Conservation (phyloP, 306 rosid species). For the Luffa acutangula region DNA sequence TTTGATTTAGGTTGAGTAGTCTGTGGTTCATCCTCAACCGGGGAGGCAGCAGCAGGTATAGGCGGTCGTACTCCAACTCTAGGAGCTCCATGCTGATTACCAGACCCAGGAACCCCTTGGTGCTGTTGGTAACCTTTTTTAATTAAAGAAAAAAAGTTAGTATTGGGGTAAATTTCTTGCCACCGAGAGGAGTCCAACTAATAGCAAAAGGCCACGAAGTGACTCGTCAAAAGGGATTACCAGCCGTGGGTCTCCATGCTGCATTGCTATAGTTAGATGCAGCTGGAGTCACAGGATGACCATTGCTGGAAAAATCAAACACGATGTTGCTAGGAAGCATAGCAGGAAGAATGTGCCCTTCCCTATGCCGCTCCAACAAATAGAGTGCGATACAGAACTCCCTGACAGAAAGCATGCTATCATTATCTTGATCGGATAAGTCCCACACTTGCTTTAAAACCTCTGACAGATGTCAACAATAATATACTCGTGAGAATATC, state of each 20-base stretch:
- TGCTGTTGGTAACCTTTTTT: constrained; percentile 58
- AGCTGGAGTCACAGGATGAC: constrained; percentile 36
- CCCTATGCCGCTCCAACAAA: constrained; percentile 92
- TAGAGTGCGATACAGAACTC: constrained; percentile 91
- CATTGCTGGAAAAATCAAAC: constrained; percentile 50
- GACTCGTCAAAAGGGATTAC: constrained; percentile 25
- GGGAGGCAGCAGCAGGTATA: constrained; percentile 40
- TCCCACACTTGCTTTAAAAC: constrained; percentile 98
- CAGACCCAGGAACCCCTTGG: constrained; percentile 48
- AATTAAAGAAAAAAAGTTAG: constrained; percentile 11
- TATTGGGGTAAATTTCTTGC: constrained; percentile 9
- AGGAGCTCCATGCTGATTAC: constrained; percentile 31
- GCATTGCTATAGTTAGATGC: constrained; percentile 25
- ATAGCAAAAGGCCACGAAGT: constrained; percentile 7
- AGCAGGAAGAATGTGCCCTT: constrained; percentile 79
- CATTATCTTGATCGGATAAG: constrained; percentile 95
- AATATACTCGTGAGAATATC: constrained; percentile 23
- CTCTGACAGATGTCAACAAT: constrained; percentile 59
- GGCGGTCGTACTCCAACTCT: constrained; percentile 57
- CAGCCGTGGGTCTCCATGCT: constrained; percentile 64
- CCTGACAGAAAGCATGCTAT: constrained; percentile 95
- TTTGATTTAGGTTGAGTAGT: constrained; percentile 45
- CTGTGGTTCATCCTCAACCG: constrained; percentile 47
- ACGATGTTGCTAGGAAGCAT: constrained; percentile 59
- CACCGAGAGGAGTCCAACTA: not conserved